Base-by-base conservation (phyloP, 176 grass and related monocot genomes). In the Lolium perenne region DNA sequence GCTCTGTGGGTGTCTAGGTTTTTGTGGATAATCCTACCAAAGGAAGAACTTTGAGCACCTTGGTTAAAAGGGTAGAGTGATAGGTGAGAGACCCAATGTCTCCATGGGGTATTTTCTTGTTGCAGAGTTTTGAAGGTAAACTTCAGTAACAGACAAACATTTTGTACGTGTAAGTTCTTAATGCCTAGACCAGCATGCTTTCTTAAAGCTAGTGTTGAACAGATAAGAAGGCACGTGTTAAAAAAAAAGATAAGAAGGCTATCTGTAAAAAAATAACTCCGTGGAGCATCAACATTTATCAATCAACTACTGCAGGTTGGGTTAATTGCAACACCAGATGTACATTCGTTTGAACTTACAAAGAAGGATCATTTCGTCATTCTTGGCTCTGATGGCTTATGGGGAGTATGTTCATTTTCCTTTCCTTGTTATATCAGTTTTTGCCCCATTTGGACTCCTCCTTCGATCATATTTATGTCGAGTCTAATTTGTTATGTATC, bases 311-410 rank as follows among this genome's bases (percentile, higher is more conserved):
- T 3, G 84, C 86, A 98, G 96, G 90, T 94, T 51, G 96, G 93
- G 13, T 89, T 95, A 77, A 98, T 95, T 92, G 84, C 88, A 54
- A 91, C 90, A 68, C 96, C 96, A 72, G 96, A 95, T 49, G 87
- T 98, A 78, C 96, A 95, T 60, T 95, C 93, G 40, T 98, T 98
- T 88, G 90, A 94, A 93, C 84, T 95, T 47, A 95, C 91, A 58
- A 86, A 91, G 69, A 95, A 89, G 79, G 91, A 94, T 49, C 78
- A 86, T 48, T 98, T 98, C 85, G 75, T 98, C 69, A 91, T 98
- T 78, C 90, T 98, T 64, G 96, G 96, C 32, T 98, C 91, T 13
- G 93, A 98, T 92, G 96, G 96, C 74, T 84, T 95, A 54, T 98
- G 93, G 96, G 93, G 96, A 89, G 93, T 98, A 97, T 58, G 88